Evolutionary conservation across 257 asterid species (phyloP), one percentile per base, ranked within the genome.

Genomic region (Schizonepeta tenuifolia): DNA sequence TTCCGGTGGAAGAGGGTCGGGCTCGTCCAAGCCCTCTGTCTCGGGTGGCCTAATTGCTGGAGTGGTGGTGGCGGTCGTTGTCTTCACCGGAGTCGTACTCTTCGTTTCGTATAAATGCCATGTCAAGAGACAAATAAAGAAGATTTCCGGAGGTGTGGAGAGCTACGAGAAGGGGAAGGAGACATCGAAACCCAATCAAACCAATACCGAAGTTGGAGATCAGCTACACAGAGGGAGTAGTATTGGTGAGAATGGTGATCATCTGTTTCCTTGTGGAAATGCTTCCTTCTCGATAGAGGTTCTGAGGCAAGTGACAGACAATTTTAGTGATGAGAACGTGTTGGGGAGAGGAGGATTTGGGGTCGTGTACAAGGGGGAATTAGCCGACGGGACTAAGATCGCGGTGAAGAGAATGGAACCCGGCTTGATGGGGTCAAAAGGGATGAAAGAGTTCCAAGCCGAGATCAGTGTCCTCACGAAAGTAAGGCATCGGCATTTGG

Each of bases 401-500:
- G 98, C 98, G 3, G 97, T 93, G 67, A 93, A 93, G 80, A 84
- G 97, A 74, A 93, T 93, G 98, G 96, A 90, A 71, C 74, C 95
- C 8, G 92, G 89, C 7, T 77, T 81, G 15, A 83, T 93, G 90
- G 95, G 98, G n/a, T 80, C 89, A 1, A 93, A 90, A 79, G 98
- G 98, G 12, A 77, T 90, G 91, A 88, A 81, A 0, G 98, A 93
- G 79, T 93, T 88, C 75, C 93, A 87, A 80, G 91, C 98, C 0
- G 97, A 93, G 80, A 87, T 93, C 18, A 91, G 84, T 4, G 96
- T 93, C 11, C 97, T 93, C 21, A 86, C 98, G 26, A 93, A 93
- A 83, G 97, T 93, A 61, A 77, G 97, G 74, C 98, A 93, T 44
- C 65, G 96, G 61, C 98, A 93, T 83, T 87, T 93, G 84, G 98